Evolutionary conservation across 805 yeast genomes (phyloP), one percentile per base, ranked within the genome.

Genomic region (Candida nanaspora): DNA sequence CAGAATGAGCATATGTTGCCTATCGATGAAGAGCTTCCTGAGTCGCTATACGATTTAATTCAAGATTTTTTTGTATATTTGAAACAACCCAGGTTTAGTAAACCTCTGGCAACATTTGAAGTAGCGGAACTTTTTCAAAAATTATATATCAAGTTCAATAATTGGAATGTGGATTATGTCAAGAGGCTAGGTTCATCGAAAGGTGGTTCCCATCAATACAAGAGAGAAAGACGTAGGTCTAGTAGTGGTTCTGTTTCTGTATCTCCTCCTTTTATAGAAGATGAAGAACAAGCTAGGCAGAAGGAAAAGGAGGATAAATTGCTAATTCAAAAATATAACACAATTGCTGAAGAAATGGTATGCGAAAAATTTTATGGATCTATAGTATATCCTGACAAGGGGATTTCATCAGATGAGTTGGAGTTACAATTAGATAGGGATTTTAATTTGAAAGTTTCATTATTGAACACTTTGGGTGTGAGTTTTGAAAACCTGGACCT

Each of bases 71-170:
- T 56, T 20, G 53, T 50, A 36, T 63, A 52, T 33, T 49, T 63
- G 20, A 57, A 61, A 37, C 62, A 58, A 38, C 68, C 68, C 2
- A 47, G 59, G 30, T 63, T 62, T 45, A 51, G 57, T n/a, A 53
- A 56, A 38, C 65, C 67, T 0, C 47, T 62, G 35, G 63, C 65
- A 11, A 50, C 58, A 32, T 54, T 51, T 41, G 66, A 63, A 41
- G 56, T 63, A 23, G 57, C 64, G 1, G 61, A 56, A 23, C 43
- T 63, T 21, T 62, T 62, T 38, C 65, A 62, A 33, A 49, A 49
- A n/a, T 62, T 63, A 35, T 63, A 58, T 37, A 38, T 46, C 15
- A 52, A 55, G 9, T 63, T 62, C 38, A 49, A 53, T 41, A 16
- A 35, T 9, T 52, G 47, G 28, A 44, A 46, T n/a, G 15, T 36